Evolutionary conservation across 805 yeast genomes (phyloP).

Genomic region (Kuraishia hungarica): DNA sequence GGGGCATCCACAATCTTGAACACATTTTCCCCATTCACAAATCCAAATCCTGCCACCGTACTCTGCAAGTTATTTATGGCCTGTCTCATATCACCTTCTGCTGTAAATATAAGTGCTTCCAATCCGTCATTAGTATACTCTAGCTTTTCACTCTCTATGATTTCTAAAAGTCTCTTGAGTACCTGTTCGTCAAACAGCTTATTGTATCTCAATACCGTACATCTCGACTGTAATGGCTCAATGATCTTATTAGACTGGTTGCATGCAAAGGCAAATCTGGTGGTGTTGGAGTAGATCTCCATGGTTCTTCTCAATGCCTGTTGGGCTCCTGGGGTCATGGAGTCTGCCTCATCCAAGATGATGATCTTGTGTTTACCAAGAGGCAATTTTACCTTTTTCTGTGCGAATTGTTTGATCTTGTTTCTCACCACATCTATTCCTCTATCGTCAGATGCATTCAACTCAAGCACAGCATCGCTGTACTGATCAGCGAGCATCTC

Average conservation of each 20-base stretch:
- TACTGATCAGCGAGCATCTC: slow-evolving; percentile 67
- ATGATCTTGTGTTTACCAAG: slow-evolving; percentile 88
- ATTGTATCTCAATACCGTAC: slow-evolving; percentile 85
- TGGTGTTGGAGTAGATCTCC: slow-evolving; percentile 93
- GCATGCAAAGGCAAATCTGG: slow-evolving; percentile 98
- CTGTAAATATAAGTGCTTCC: slow-evolving; percentile 86
- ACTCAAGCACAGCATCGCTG: slow-evolving; percentile 78
- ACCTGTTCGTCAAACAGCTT: slow-evolving; percentile 82
- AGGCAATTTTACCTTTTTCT: slow-evolving; percentile 81
- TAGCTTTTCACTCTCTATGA: slow-evolving; percentile 62
- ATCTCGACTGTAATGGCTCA: slow-evolving; percentile 93
- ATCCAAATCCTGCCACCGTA: slow-evolving; percentile 87
- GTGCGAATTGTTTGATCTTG: slow-evolving; percentile 92
- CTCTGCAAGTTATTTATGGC: slow-evolving; percentile 92
- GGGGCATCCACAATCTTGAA: slow-evolving; percentile 95
- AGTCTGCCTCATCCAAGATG: slow-evolving; percentile 91
- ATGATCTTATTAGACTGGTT: slow-evolving; percentile 91
- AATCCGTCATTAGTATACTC: slow-evolving; percentile 83
- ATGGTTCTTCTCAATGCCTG: slow-evolving; percentile 90
- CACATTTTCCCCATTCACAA: slow-evolving; percentile 87
- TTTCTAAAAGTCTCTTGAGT: slow-evolving; percentile 62
- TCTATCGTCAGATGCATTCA: slow-evolving; percentile 95
- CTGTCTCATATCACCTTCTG: slow-evolving; percentile 99
- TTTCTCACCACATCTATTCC: slow-evolving; percentile 96
- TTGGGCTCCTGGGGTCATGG: slow-evolving; percentile 96